Base-by-base conservation (phyloP, 345 rosid genomes). In the Linum lewisii region DNA sequence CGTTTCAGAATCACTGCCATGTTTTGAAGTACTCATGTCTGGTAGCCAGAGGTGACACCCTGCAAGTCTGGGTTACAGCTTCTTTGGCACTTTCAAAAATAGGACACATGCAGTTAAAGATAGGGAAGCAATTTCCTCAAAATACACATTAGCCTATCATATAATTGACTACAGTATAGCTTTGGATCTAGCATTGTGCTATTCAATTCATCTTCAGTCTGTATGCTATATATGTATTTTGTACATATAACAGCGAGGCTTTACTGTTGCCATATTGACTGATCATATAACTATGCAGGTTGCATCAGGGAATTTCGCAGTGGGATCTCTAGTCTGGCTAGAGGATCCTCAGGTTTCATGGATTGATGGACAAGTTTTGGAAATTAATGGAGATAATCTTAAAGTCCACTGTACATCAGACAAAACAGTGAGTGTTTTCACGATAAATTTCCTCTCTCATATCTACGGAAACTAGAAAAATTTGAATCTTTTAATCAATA, bases 311-410 rank as follows among this genome's bases (percentile, higher is more conserved):
- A 80, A 78, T 60, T 73, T 83, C 72, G 75, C 75, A 60, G 82
- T 80, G 47, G 83, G 85, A 68, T 78, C 88, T 25, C 79, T 76
- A 58, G 88, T 78, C 24, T 83, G 88, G 88, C 74, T 54, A 18
- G 82, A 80, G 74, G 80, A 83, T 74, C 79, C 76, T 67, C 83
- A 78, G 54, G 66, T 44, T 38, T 80, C 88, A 36, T 83, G 88
- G 85, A 68, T 79, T 45, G 82, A 71, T 59, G 85, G 85, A 19
- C 72, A 78, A 75, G 85, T 80, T 18, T 63, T n/a, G 63, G 79
- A 73, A 54, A 77, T 83, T 60, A 75, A 75, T 45, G 88, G 82
- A 57, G 73, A 56, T 58, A 61, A 75, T 26, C 42, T 71, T 61
- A 66, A 49, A 15, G 52, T 66, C 23, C 62, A 29, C 18, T 38